A percentile compares a stretch with the other conserved stretches of the same genome.
Conservation (phyloP, 2,329 filamentous ascomycete species). For the Claviceps humidiphila region DNA sequence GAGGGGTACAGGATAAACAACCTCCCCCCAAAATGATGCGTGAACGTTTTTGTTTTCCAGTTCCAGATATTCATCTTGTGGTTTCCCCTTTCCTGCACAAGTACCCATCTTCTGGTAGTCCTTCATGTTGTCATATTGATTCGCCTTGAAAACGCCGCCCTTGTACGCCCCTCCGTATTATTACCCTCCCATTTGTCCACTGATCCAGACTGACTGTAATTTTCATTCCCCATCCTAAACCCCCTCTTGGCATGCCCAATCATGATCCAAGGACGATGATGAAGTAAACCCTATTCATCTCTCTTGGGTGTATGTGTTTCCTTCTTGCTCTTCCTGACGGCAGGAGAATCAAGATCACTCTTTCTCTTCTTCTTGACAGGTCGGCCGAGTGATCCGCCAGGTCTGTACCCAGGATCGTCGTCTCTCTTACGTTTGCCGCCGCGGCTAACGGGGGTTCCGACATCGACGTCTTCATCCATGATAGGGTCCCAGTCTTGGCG, state of each 20-base stretch:
- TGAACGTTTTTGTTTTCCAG: too few relatives aligned
- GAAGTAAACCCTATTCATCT: not conserved
- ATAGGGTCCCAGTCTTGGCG: conserved; percentile 19
- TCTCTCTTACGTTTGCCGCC: conserved; percentile 40
- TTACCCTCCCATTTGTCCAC: too few relatives aligned
- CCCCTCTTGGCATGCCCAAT: not conserved
- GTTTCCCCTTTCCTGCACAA: too few relatives aligned
- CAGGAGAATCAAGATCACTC: conserved; percentile 32
- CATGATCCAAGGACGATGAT: not conserved
- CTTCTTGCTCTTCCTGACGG: conserved; percentile 23
- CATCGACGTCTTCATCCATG: conserved; percentile 27
- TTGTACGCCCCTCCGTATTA: not conserved
- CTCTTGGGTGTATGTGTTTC: conserved; percentile 12
- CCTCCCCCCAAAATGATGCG: not conserved
- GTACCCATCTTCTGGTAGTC: too few relatives aligned
- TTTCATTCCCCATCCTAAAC: not conserved
- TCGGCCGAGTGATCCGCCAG: conserved; percentile 40
- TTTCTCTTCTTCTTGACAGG: conserved; percentile 46
- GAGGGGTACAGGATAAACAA: not conserved
- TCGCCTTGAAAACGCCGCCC: not conserved
- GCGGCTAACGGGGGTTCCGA: conserved; percentile 19
- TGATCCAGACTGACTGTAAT: too few relatives aligned
- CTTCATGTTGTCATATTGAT: not conserved
- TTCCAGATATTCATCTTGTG: too few relatives aligned
- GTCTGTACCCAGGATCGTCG: conserved; percentile 46